A percentile compares a stretch with the other conserved stretches of the same genome.
phyloP scores from a whole-genome alignment of 306 rosid genomes.

The Citrullus colocynthis region DNA sequence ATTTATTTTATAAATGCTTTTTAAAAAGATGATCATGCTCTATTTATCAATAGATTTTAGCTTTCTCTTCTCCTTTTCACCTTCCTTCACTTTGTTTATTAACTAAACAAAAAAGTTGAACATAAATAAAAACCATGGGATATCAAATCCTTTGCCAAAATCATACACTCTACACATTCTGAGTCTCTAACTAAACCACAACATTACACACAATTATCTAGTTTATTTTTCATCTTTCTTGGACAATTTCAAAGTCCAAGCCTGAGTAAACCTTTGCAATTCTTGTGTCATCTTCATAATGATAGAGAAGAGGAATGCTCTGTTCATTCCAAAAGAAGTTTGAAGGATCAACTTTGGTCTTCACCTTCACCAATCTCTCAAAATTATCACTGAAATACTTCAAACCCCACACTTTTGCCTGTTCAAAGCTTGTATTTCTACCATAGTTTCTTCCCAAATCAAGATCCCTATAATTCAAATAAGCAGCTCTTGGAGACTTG shows the following conservation, averaged over 20 bases:
- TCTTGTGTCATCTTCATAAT: not conserved
- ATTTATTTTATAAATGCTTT: too few species aligned
- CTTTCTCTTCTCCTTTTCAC: too few species aligned
- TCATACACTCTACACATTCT: too few species aligned
- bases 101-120: too few species aligned
- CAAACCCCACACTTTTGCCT: slow-evolving; percentile 29
- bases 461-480: slow-evolving; percentile 60
- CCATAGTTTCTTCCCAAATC: slow-evolving; percentile 47
- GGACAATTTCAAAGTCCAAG: not conserved
- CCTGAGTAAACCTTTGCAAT: not conserved
- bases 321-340: slow-evolving; percentile 23
- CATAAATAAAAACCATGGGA: too few species aligned
- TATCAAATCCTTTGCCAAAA: too few species aligned
- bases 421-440: slow-evolving; percentile 10
- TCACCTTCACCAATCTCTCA: slow-evolving; percentile 5
- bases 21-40: too few species aligned
- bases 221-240: not conserved
- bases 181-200: too few species aligned
- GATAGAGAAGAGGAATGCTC: slow-evolving; percentile 9
- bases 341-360: slow-evolving; percentile 14
- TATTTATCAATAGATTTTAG: too few species aligned
- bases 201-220: too few species aligned
- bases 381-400: slow-evolving; percentile 18
- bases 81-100: too few species aligned
- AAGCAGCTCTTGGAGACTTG: slow-evolving; percentile 48